phyloP scores from a whole-genome alignment of 768 basidiomycete species.

The Suillus discolor region DNA sequence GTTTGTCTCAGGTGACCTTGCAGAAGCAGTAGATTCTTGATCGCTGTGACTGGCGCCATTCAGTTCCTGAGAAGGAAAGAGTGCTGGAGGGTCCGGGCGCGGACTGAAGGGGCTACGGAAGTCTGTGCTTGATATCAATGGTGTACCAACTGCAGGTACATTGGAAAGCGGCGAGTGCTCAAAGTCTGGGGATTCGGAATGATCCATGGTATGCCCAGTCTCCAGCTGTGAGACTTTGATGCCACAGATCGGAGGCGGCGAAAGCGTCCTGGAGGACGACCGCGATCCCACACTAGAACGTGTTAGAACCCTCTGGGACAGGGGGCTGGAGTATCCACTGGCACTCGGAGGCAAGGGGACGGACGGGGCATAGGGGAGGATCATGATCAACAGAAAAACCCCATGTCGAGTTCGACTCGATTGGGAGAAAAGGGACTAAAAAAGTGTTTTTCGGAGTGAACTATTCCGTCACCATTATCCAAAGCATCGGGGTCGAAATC shows the following conservation, averaged over 20 bases:
- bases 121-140: conserved; percentile 21
- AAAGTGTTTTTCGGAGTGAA: neutral
- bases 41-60: conserved; percentile 11
- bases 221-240: conserved; percentile 33
- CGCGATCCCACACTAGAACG: conserved; percentile 12
- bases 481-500: conserved; percentile 6
- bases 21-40: conserved; percentile 26
- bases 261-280: conserved; percentile 10
- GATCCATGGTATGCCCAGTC: conserved; percentile 30
- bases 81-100: conserved; percentile 23
- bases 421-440: conserved; percentile 13
- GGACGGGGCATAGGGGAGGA: conserved; percentile 29
- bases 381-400: conserved; percentile 21
- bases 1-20: conserved; percentile 29
- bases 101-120: conserved; percentile 32
- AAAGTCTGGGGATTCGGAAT: conserved; percentile 21
- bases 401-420: conserved; percentile 27
- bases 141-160: conserved; percentile 32
- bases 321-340: conserved; percentile 33
- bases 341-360: conserved; percentile 33
- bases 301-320: conserved; percentile 25
- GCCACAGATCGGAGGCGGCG: conserved; percentile 14
- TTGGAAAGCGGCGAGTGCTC: conserved; percentile 35
- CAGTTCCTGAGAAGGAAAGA: conserved; percentile 24
- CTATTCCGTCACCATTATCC: neutral